phyloP scores from a whole-genome alignment of 768 basidiomycete genomes.

The Udeniomyces megalosporus region DNA sequence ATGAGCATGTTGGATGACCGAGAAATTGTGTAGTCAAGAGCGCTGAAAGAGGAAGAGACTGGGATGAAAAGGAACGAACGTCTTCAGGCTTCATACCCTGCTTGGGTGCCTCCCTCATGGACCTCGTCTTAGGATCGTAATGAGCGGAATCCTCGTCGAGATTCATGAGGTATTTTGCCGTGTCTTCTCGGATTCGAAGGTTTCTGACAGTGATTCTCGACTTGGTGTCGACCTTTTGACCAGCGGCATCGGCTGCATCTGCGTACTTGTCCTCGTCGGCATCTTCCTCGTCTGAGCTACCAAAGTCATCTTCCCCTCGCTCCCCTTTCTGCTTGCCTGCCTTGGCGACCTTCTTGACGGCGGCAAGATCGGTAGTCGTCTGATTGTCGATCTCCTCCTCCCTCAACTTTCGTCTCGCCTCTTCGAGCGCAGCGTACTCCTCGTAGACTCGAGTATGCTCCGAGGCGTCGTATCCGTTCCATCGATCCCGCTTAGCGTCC shows the following conservation, averaged over 20 bases:
- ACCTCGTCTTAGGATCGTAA: slow-evolving; percentile 98
- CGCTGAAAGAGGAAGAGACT: neutral
- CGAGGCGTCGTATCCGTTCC: slow-evolving; percentile 92
- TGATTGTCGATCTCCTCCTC: slow-evolving; percentile 98
- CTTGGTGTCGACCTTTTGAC: slow-evolving; percentile 95
- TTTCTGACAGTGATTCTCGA: slow-evolving; percentile 96
- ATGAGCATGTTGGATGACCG: too few species aligned
- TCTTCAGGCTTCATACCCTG: slow-evolving; percentile 69
- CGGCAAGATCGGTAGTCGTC: slow-evolving; percentile 78
- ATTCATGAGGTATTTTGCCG: slow-evolving; percentile 95
- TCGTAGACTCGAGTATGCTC: slow-evolving; percentile 77
- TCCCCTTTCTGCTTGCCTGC: slow-evolving; percentile 43
- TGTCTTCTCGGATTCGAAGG: slow-evolving; percentile 95
- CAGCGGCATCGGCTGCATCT: slow-evolving; percentile 91
- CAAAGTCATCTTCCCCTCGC: slow-evolving; percentile 83
- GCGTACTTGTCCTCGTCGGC: slow-evolving; percentile 97
- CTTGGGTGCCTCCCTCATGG: slow-evolving; percentile 92
- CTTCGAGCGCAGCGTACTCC: slow-evolving; percentile 84
- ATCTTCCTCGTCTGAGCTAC: slow-evolving; percentile 58
- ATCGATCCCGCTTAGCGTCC: slow-evolving; percentile 88
- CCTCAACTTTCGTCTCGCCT: slow-evolving; percentile 69
- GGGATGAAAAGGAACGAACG: slow-evolving; percentile 38
- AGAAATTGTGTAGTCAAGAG: too few species aligned
- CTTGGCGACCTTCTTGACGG: slow-evolving; percentile 73
- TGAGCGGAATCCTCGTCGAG: slow-evolving; percentile 88